phyloP scores from a whole-genome alignment of 495 filamentous ascomycete species.

The Lasiosphaeria miniovina region DNA sequence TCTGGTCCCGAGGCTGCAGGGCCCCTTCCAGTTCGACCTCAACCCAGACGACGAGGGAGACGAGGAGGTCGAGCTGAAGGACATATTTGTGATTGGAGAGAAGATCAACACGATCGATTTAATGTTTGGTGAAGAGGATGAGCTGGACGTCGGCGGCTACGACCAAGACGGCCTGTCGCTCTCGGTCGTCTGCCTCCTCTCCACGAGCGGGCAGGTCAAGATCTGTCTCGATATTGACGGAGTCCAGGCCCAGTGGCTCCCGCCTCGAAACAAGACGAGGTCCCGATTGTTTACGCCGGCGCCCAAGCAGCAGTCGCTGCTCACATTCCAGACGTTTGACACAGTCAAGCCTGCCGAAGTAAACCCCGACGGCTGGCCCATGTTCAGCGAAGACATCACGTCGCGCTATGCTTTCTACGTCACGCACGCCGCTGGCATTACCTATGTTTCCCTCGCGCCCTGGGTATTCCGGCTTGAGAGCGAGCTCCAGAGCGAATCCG shows the following conservation, averaged over 20 bases:
- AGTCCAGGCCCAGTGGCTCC: constrained; percentile 82
- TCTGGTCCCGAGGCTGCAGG: constrained; percentile 74
- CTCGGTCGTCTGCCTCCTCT: constrained; percentile 70
- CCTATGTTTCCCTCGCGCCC: constrained; percentile 63
- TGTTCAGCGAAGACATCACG: constrained; percentile 68
- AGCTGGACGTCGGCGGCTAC: constrained; percentile 49
- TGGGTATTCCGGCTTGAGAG: constrained; percentile 76
- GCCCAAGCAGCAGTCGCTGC: constrained; percentile 34
- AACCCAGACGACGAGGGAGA: constrained; percentile 64
- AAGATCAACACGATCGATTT: constrained; percentile 55
- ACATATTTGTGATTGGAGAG: constrained; percentile 53
- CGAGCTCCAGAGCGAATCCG: constrained; percentile 64
- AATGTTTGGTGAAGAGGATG: constrained; percentile 60
- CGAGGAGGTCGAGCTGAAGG: constrained; percentile 58
- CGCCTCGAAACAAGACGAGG: constrained; percentile 50
- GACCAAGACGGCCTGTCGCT: constrained; percentile 66
- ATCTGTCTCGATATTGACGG: constrained; percentile 78
- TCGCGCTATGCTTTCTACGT: constrained; percentile 78
- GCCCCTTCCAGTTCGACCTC: constrained; percentile 71
- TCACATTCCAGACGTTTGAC: constrained; percentile 58
- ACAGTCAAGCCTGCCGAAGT: constrained; percentile 52
- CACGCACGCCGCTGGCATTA: constrained; percentile 68
- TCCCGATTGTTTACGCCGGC: constrained; percentile 28
- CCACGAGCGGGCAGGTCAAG: constrained; percentile 68
- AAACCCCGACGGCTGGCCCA: constrained; percentile 60